phyloP scores from a whole-genome alignment of 1,139 yeast genomes.

The Magnusiomyces paraingens region DNA sequence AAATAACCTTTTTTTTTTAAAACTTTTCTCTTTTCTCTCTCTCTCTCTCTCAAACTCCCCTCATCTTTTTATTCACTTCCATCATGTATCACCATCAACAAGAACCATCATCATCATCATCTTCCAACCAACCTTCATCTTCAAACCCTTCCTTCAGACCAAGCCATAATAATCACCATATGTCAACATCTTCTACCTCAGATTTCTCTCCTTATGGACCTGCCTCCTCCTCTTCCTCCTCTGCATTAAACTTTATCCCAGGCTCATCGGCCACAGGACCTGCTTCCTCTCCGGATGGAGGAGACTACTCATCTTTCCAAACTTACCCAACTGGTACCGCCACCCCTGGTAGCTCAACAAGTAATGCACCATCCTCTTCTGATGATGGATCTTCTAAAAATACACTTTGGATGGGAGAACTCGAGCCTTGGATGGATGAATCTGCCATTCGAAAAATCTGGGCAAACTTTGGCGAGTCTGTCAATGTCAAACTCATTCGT shows the following conservation, averaged over 20 bases:
- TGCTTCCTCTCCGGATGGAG: background rate
- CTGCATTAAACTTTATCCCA: background rate
- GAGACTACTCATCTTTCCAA: background rate
- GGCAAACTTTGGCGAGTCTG: slow-evolving; percentile 47
- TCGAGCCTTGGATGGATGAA: slow-evolving; percentile 84
- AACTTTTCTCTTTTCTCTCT: too few species aligned
- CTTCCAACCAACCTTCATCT: too few species aligned
- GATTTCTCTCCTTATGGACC: background rate
- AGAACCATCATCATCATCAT: too few species aligned
- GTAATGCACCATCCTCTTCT: background rate
- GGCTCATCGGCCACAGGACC: slow-evolving; percentile 1
- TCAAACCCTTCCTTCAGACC: too few species aligned
- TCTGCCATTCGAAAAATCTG: slow-evolving; percentile 59
- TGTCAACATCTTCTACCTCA: too few species aligned
- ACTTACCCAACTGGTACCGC: background rate
- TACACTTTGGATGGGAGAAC: slow-evolving; percentile 89
- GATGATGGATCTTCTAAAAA: slow-evolving; percentile 16
- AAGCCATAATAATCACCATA: too few species aligned
- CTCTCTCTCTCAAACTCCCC: too few species aligned
- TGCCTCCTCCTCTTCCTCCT: background rate
- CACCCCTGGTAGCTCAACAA: slow-evolving; percentile 1
- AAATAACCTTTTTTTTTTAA: too few species aligned
- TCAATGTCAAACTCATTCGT: slow-evolving; percentile 55
- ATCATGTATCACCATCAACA: too few species aligned
- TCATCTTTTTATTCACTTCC: too few species aligned